phyloP scores from a whole-genome alignment of 2,329 filamentous ascomycete genomes.

The Fusarium nisikadoi region DNA sequence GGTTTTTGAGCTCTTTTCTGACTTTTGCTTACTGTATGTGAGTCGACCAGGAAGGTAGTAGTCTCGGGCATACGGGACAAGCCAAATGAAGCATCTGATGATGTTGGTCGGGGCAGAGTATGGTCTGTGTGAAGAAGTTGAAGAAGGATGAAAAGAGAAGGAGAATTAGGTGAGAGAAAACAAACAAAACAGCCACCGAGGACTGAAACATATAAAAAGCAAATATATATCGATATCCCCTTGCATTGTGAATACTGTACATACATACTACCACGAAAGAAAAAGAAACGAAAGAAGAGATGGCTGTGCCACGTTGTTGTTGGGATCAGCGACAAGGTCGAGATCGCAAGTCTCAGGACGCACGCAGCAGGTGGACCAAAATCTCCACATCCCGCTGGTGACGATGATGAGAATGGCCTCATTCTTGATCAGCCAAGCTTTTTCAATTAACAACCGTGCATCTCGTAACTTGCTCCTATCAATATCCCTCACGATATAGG shows the following conservation, averaged over 20 bases:
- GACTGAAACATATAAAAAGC: constrained; percentile 11
- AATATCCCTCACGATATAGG: background rate
- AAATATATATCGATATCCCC: background rate
- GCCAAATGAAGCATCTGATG: constrained; percentile 8
- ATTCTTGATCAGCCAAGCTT: constrained; percentile 37
- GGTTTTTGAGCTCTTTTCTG: background rate
- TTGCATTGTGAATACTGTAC: background rate
- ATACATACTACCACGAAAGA: background rate
- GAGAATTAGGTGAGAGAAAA: background rate
- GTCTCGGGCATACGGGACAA: constrained; percentile 16
- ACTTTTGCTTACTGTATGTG: background rate
- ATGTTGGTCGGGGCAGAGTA: background rate
- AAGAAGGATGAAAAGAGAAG: background rate
- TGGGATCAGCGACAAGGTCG: constrained; percentile 11
- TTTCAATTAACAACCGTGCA: background rate
- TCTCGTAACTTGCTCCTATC: background rate
- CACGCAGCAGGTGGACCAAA: constrained; percentile 12
- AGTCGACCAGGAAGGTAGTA: constrained; percentile 15
- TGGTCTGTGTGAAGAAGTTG: background rate
- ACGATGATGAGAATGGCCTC: constrained; percentile 15
- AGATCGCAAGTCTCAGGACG: constrained; percentile 10
- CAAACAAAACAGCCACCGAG: accelerated
- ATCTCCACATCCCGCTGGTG: constrained; percentile 29
- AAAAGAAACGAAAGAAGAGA: constrained; percentile 7
- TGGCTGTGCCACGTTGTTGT: constrained; percentile 9